phyloP scores from a whole-genome alignment of 108 stramenopile species.

The Cyclostephanos invisitatus region DNA sequence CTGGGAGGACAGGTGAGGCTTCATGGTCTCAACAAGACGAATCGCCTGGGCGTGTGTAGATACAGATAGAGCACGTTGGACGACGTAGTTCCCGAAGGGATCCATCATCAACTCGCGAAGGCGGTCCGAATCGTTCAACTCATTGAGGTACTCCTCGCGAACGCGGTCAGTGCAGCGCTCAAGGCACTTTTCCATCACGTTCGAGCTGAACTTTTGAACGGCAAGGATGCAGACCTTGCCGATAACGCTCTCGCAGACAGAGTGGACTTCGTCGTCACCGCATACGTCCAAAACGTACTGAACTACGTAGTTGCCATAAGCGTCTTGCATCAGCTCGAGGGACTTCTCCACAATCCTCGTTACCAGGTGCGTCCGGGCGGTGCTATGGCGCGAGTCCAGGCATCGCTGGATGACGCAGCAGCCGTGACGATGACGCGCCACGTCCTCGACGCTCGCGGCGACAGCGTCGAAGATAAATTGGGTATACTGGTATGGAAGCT shows the following conservation, averaged over 20 bases:
- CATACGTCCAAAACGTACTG: constrained; percentile 93
- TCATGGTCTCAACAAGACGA: constrained; percentile 92
- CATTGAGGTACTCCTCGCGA: constrained; percentile 83
- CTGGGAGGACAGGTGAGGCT: constrained; percentile 85
- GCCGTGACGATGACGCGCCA: constrained; percentile 97
- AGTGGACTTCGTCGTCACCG: constrained; percentile 89
- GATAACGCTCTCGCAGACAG: constrained; percentile 85
- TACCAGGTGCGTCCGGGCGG: constrained; percentile 86
- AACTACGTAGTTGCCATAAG: constrained; percentile 94
- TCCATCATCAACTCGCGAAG: constrained; percentile 93
- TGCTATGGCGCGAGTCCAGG: constrained; percentile 88
- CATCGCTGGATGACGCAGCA: constrained; percentile 98
- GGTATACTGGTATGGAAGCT: constrained; percentile 87
- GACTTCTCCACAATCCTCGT: constrained; percentile 90
- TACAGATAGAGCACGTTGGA: constrained; percentile 90
- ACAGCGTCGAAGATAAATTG: constrained; percentile 95
- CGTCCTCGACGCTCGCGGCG: constrained; percentile 86
- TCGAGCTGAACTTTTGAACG: constrained; percentile 96
- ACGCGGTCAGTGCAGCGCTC: constrained; percentile 90
- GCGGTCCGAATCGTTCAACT: constrained; percentile 82
- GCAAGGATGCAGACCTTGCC: constrained; percentile 91
- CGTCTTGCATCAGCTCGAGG: constrained; percentile 96
- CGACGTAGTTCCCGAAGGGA: constrained; percentile 97
- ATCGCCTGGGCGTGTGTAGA: constrained; percentile 92
- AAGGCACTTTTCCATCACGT: constrained; percentile 98